A percentile compares a stretch with the other conserved stretches of the same genome.
These are phyloP conservation scores for Ceratocystis eucalypticola DNA, from an alignment of 2,329 filamentous ascomycete genomes.

Conservation along the genomic window DNA sequence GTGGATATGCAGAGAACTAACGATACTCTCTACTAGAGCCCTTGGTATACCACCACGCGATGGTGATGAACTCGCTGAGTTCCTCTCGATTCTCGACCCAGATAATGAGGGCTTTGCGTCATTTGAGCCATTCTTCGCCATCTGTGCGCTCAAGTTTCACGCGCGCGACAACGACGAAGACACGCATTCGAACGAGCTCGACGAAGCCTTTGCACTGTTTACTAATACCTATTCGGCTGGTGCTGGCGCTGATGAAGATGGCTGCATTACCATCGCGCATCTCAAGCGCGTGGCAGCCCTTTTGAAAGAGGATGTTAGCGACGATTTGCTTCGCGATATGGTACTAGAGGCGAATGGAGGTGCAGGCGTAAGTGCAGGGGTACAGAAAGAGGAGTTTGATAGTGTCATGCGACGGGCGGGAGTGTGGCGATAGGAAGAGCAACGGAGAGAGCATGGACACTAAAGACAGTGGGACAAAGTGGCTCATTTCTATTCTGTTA, in stretches of 20 bases:
- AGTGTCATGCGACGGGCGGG: slow-evolving; percentile 74
- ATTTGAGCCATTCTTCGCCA: slow-evolving; percentile 71
- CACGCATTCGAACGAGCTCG: slow-evolving; percentile 52
- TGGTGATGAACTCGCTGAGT: slow-evolving; percentile 56
- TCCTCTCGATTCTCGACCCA: slow-evolving; percentile 71
- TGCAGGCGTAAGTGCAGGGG: slow-evolving; percentile 54
- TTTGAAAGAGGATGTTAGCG: slow-evolving; percentile 71
- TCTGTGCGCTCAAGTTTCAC: slow-evolving; percentile 77
- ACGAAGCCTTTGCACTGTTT: slow-evolving; percentile 73
- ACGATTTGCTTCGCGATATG: slow-evolving; percentile 83
- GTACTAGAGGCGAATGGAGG: slow-evolving; percentile 85
- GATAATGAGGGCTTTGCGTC: slow-evolving; percentile 62
- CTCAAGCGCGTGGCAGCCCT: slow-evolving; percentile 65
- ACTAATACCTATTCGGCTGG: slow-evolving; percentile 35
- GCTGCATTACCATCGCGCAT: slow-evolving; percentile 65
- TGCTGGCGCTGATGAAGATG: slow-evolving; percentile 20
- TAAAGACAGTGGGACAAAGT: neutral
- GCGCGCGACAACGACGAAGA: slow-evolving; percentile 40
- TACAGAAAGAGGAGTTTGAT: slow-evolving; percentile 69
- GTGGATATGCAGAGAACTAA: too few relatives aligned
- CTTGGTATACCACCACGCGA: slow-evolving; percentile 57
- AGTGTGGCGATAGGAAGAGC: slow-evolving; percentile 49
- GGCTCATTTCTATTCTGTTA: too few relatives aligned
- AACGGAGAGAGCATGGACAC: neutral
- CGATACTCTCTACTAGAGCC: slow-evolving; percentile 41